These are phyloP conservation scores for Solanum lycopersicoides DNA, from an alignment of 257 asterid species.

Conservation along the genomic window DNA sequence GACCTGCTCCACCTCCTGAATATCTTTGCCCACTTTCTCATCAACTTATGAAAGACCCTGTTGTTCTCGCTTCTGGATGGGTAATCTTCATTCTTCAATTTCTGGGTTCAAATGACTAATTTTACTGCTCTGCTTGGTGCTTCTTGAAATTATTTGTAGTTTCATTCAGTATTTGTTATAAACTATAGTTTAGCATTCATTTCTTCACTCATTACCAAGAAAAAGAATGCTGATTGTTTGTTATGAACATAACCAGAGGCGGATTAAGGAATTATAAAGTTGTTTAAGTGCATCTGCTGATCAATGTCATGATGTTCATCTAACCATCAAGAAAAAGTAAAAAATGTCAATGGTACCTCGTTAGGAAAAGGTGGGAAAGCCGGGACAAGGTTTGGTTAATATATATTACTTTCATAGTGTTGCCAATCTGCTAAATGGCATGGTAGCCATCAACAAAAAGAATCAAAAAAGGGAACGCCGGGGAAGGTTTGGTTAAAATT, in stretches of 20 bases:
- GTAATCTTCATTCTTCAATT: constrained; percentile 11
- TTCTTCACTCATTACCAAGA: background rate
- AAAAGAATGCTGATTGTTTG: background rate
- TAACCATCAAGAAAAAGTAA: background rate
- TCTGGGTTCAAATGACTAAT: background rate
- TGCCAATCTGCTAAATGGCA: background rate
- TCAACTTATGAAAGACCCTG: constrained; percentile 43
- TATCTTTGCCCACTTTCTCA: constrained; percentile 45
- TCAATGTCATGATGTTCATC: background rate
- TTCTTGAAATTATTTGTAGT: background rate
- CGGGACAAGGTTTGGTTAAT: too few species aligned
- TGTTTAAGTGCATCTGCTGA: background rate
- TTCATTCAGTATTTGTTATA: background rate
- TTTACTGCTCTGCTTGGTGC: background rate
- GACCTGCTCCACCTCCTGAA: constrained; percentile 20
- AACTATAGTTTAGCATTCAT: background rate
- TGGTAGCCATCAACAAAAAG: background rate
- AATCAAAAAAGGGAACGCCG: background rate
- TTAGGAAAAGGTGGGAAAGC: too few species aligned
- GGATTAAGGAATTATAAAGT: background rate
- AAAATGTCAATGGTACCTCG: background rate
- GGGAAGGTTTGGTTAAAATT: background rate
- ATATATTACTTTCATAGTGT: too few species aligned
- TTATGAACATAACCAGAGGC: background rate
- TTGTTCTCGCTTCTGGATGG: constrained; percentile 47